A percentile compares a stretch with the other conserved stretches of the same genome.
These are phyloP conservation scores for Saccharum spontaneum DNA, from an alignment of 176 grass and related monocot species.

Conservation along the genomic window DNA sequence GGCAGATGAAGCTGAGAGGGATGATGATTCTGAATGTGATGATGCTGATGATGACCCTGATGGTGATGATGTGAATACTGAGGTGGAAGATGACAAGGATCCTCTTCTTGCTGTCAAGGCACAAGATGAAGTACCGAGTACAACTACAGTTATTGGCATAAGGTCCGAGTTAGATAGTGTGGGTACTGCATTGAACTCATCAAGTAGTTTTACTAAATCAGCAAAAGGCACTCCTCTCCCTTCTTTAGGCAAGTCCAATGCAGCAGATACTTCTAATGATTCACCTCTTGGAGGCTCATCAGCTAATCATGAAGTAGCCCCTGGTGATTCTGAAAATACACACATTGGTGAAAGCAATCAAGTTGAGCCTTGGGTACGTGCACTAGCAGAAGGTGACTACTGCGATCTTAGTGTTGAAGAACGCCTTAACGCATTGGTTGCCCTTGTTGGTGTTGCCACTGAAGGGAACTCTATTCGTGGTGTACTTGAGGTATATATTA, in stretches of 20 bases:
- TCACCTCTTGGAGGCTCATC: constrained; percentile 46
- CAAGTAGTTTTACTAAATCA: constrained; percentile 35
- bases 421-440: constrained; percentile 77
- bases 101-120: constrained; percentile 31
- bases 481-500: constrained; percentile 54
- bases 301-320: constrained; percentile 43
- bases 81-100: constrained; percentile 54
- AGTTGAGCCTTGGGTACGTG: constrained; percentile 79
- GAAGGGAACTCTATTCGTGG: constrained; percentile 73
- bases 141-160: constrained; percentile 21
- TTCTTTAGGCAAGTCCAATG: constrained; percentile 45
- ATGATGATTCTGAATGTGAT: constrained; percentile 91
- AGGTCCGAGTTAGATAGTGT: constrained; percentile 29
- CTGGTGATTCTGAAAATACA: constrained; percentile 57
- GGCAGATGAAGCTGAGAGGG: constrained; percentile 70
- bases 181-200: constrained; percentile 35
- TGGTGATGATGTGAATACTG: constrained; percentile 59
- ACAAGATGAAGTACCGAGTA: constrained; percentile 33
- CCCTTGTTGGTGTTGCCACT: constrained; percentile 74
- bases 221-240: constrained; percentile 41
- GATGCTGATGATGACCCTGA: constrained; percentile 78
- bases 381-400: constrained; percentile 85
- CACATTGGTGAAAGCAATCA: constrained; percentile 84
- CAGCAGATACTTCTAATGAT: constrained; percentile 37
- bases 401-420: constrained; percentile 91